These are phyloP conservation scores for Zoysia pacifica DNA, from an alignment of 176 grass and related monocot species.

Conservation along the genomic window DNA sequence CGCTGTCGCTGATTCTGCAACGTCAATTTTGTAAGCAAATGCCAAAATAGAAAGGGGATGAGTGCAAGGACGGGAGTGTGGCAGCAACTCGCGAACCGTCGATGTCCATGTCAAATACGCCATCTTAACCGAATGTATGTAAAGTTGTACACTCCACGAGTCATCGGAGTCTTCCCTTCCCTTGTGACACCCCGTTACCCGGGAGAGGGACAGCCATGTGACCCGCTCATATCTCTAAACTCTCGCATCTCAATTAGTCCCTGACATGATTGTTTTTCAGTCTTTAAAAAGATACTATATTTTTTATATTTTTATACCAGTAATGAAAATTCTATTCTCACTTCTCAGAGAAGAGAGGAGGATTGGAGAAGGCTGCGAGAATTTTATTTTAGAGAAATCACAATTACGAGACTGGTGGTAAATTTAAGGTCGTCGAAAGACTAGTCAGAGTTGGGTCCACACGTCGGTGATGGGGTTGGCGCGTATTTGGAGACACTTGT, in stretches of 20 bases:
- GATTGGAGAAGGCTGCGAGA: not conserved
- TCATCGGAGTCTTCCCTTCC: not conserved
- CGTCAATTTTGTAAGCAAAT: not conserved
- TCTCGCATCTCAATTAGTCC: conserved; percentile 35
- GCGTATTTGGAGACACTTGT: conserved; percentile 37
- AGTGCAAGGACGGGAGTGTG: not conserved
- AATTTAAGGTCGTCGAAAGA: not conserved
- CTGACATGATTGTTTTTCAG: conserved; percentile 38
- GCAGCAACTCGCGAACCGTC: not conserved
- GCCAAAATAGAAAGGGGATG: not conserved
- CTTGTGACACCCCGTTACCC: conserved; percentile 22
- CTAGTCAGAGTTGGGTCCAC: conserved; percentile 8
- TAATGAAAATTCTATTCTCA: not conserved
- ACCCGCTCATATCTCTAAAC: conserved; percentile 35
- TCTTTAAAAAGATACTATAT: not conserved
- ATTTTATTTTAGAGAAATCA: not conserved
- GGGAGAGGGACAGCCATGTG: conserved; percentile 54
- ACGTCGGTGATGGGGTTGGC: not conserved
- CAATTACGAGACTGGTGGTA: not conserved
- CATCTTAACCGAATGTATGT: conserved; percentile 48
- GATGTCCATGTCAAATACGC: conserved; percentile 37
- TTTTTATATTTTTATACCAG: not conserved
- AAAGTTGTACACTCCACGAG: conserved; percentile 28
- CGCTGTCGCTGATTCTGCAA: not conserved
- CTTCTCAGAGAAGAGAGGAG: no score